Evolutionary conservation across 495 filamentous ascomycete genomes (phyloP).

Genomic region (Penicillium steckii): DNA sequence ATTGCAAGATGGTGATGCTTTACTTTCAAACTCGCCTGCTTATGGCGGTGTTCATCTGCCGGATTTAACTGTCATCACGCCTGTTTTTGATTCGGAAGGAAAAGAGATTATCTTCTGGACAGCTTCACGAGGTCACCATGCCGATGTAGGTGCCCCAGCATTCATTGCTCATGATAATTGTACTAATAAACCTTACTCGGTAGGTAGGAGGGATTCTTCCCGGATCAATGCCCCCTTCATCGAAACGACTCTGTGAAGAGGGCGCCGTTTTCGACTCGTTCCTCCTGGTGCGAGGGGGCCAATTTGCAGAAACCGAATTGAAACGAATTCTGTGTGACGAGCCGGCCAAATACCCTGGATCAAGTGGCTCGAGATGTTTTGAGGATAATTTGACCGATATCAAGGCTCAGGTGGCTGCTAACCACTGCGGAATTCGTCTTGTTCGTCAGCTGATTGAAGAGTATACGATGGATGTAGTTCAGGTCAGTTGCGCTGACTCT

Average conservation of each 20-base stretch:
- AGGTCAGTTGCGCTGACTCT: neutral
- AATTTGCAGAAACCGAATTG: too few relatives aligned
- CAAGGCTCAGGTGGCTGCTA: constrained; percentile 87
- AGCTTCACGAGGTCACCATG: constrained; percentile 71
- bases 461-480: constrained; percentile 42
- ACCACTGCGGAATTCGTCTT: constrained; percentile 88
- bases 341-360: too few relatives aligned
- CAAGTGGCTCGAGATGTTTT: constrained; percentile 59
- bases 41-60: constrained; percentile 83
- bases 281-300: constrained; percentile 61
- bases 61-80: constrained; percentile 86
- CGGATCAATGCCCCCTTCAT: constrained; percentile 91
- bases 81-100: constrained; percentile 70
- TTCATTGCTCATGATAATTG: too few relatives aligned
- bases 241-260: constrained; percentile 84
- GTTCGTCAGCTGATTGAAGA: constrained; percentile 77
- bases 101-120: constrained; percentile 85
- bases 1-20: constrained; percentile 76
- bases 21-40: constrained; percentile 78
- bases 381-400: constrained; percentile 91
- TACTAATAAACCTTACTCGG: neutral
- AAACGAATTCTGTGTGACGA: too few relatives aligned
- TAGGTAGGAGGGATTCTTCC: constrained; percentile 82
- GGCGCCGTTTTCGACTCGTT: constrained; percentile 85
- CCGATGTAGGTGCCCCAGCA: constrained; percentile 56